Base-by-base conservation (phyloP, 169 alveolate genomes). In the Babesia sp. region DNA sequence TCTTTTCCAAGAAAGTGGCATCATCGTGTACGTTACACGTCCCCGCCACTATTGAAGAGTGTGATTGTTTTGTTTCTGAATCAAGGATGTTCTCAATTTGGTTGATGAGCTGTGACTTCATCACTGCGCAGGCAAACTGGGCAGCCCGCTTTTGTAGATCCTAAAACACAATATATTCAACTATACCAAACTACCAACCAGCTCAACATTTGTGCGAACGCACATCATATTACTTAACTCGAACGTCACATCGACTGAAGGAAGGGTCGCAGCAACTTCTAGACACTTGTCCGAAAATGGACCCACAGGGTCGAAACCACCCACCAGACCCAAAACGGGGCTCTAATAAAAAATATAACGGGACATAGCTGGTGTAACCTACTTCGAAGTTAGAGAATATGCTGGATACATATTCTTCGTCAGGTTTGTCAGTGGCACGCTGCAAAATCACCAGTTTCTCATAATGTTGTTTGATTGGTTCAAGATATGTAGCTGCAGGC, bases 41-140 rank as follows among this genome's bases (percentile, higher is more conserved):
- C 9, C 74, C 77, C 26, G 84, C 75, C 39, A 83, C 89, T 36
- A 89, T 79, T 14, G 63, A 75, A 0, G 90, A 59, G 39, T 89
- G 93, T 45, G 92, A 42, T 31, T 71, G 81, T 74, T 76, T 81
- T 11, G 80, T 77, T 54, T 89, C 93, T 50, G 89, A 82, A 72
- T 89, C 93, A 50, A 89, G 51, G 26, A 89, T 84, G 59, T 89
- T 83, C 48, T 89, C 93, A 22, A 89, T 89, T n/a, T 83, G 88
- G 31, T 87, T 85, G 36, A 89, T 89, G 14, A 89, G 64, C 44
- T 63, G 64, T 51, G 71, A 79, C 74, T 89, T 89, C 85, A 89
- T 59, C 59, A 85, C 89, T 16, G 86, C 82, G 26, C 93, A 85
- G 36, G 91, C 85, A 14, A 89, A 70, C 58, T 85, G 92, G 31